Evolutionary conservation across 2,329 filamentous ascomycete species (phyloP), one percentile per base, ranked within the genome.

Genomic region (Dryadomyces quercus-mongolicae): DNA sequence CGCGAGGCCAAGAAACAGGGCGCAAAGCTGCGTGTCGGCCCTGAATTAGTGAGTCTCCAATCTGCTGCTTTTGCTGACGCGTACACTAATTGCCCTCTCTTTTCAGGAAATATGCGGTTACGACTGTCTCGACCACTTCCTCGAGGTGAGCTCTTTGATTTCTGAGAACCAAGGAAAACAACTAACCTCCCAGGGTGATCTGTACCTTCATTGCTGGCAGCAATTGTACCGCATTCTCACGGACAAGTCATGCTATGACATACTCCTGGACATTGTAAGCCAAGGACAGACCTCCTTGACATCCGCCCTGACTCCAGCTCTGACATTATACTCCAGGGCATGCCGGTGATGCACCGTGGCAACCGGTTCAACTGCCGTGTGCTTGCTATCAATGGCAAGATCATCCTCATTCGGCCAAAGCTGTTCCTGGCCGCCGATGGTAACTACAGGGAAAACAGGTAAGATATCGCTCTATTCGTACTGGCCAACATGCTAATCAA

Each of bases 331-430:
- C 46, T 6, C 8, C 34, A 58, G 56, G 59, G 79, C 42, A 72
- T 81, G 70, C 81, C 82, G 0, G 73, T 88, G 49, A 70, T 74
- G 47, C 83, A 86, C 64, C 69, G 78, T 45, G 81, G 81, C 61
- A 71, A 78, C 52, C 72, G 77, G 54, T 87, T 81, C 68, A 88
- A 86, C 65, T 81, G 79, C 60, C 73, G 85, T 22, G 72, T 85
- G n/a, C 76, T 87, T 57, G 72, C 73, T 57, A 73, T 81, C 51
- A 78, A 90, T 60, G 76, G 80, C 51, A 81, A 83, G 67, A 82
- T 91, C 20, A 68, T 90, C 18, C 72, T 85, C 56, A 84, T 93
- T 55, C 74, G 86, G 12, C 85, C 85, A 0, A 90, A 89, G 67
- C 73, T 87, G 58, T 82, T 25, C 44, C 53, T 59, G 10, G 58